Conservation (phyloP, 116 monocot species). For the Trichopus zeylanicus region DNA sequence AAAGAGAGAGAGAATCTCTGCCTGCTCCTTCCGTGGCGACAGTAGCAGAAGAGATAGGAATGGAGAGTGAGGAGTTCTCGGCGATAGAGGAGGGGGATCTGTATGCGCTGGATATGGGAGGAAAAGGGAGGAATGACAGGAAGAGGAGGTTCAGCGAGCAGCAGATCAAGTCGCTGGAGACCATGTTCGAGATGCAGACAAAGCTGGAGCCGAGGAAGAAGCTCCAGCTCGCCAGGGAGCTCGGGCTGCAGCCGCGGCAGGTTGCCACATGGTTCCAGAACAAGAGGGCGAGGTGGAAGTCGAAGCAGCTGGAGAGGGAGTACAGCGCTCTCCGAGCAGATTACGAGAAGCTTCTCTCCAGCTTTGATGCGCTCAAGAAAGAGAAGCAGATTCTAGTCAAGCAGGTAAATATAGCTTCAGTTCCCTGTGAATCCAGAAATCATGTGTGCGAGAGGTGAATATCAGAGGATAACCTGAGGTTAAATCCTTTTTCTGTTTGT, state of each 20-base stretch:
- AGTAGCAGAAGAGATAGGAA: no score
- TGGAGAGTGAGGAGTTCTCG: constrained; percentile 5
- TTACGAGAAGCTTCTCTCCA: constrained; percentile 33
- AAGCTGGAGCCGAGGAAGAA: constrained; percentile 61
- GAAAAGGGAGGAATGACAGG: constrained; percentile 8
- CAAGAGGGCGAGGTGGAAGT: constrained; percentile 66
- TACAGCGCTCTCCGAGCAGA: constrained; percentile 31
- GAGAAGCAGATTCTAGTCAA: constrained; percentile 38
- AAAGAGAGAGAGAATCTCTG: neutral
- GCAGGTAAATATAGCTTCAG: constrained; percentile 17
- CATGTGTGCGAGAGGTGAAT: no score
- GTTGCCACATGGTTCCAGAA: constrained; percentile 76
- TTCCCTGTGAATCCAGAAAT: neutral
- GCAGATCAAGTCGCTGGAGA: constrained; percentile 48
- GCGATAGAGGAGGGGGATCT: neutral
- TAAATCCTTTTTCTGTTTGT: neutral
- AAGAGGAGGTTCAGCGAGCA: constrained; percentile 55
- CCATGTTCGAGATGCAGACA: constrained; percentile 53
- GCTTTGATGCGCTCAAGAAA: constrained; percentile 25
- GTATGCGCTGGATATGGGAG: neutral
- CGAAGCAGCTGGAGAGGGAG: constrained; percentile 57
- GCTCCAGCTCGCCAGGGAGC: constrained; percentile 45
- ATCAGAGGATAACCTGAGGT: no score
- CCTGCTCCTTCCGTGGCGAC: neutral
- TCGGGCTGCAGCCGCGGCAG: constrained; percentile 53